phyloP scores from a whole-genome alignment of 2,329 filamentous ascomycete genomes.

The Zymoseptoria brevis region DNA sequence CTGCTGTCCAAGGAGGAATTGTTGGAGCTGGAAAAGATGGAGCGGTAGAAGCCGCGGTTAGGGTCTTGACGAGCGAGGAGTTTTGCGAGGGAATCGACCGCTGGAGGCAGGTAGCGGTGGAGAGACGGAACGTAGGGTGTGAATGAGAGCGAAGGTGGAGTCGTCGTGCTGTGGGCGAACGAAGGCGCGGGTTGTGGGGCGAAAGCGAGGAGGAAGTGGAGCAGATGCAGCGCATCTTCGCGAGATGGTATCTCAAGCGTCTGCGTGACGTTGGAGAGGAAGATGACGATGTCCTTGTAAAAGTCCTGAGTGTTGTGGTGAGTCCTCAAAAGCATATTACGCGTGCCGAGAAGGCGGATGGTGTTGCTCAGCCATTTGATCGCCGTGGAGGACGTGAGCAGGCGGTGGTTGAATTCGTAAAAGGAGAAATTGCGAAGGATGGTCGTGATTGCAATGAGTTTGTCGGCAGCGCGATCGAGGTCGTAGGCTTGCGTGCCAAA shows the following conservation, averaged over 20 bases:
- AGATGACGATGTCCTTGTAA: slow-evolving; percentile 88
- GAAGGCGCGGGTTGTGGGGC: slow-evolving; percentile 68
- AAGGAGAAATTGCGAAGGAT: slow-evolving; percentile 92
- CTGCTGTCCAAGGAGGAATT: slow-evolving; percentile 33
- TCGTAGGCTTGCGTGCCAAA: slow-evolving; percentile 74
- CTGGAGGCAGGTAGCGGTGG: slow-evolving; percentile 82
- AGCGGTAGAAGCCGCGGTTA: slow-evolving; percentile 75
- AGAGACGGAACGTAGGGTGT: slow-evolving; percentile 69
- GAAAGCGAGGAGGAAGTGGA: slow-evolving; percentile 87
- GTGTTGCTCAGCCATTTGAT: slow-evolving; percentile 77
- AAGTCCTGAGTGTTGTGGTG: slow-evolving; percentile 85
- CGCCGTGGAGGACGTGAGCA: slow-evolving; percentile 67
- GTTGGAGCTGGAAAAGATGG: slow-evolving; percentile 62
- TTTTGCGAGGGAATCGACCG: slow-evolving; percentile 85
- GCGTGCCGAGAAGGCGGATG: slow-evolving; percentile 80
- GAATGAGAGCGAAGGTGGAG: slow-evolving; percentile 58
- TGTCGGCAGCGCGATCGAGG: slow-evolving; percentile 77
- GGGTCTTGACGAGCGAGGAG: slow-evolving; percentile 87
- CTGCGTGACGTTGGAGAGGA: slow-evolving; percentile 76
- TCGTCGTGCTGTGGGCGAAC: slow-evolving; percentile 28
- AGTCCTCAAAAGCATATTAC: slow-evolving; percentile 75
- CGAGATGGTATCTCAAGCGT: slow-evolving; percentile 72
- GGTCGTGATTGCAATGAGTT: slow-evolving; percentile 81
- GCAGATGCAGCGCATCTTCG: slow-evolving; percentile 76
- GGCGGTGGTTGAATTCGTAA: slow-evolving; percentile 63